phyloP scores from a whole-genome alignment of 164 flowering plant species.

The Vitis rotundifolia region DNA sequence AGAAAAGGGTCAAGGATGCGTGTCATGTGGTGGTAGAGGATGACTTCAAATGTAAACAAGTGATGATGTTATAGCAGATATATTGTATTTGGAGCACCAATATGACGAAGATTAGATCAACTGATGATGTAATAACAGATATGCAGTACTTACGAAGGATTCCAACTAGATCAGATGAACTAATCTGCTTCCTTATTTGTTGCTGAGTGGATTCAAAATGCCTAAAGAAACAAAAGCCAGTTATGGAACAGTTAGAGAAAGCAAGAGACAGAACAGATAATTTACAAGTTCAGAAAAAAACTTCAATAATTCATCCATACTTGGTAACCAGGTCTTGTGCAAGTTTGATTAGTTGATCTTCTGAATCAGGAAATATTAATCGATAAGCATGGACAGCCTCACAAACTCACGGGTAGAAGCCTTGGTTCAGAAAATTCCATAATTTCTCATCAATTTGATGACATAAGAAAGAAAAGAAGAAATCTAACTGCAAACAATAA shows the following conservation, averaged over 20 bases:
- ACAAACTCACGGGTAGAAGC: constrained; percentile 70
- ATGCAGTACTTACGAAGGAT: constrained; percentile 60
- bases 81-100: not conserved
- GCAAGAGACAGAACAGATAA: not conserved
- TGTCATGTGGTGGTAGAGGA: too few relatives aligned
- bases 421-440: constrained; percentile 25
- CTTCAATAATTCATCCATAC: constrained; percentile 30
- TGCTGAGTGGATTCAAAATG: constrained; percentile 65
- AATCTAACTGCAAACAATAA: too few relatives aligned
- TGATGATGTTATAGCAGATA: too few relatives aligned
- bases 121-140: not conserved
- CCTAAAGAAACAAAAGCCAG: constrained; percentile 37
- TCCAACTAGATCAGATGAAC: constrained; percentile 49
- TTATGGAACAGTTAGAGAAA: not conserved
- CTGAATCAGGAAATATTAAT: constrained; percentile 89
- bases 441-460: too few relatives aligned
- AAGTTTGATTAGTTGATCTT: constrained; percentile 61
- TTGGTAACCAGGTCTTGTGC: constrained; percentile 53
- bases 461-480: too few relatives aligned
- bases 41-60: too few relatives aligned
- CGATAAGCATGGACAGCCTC: constrained; percentile 84
- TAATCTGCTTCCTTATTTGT: constrained; percentile 44
- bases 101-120: not conserved
- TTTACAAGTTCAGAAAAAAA: constrained; percentile 1
- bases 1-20: too few relatives aligned